phyloP scores from a whole-genome alignment of 2,329 filamentous ascomycete species.

The Penicillium sp. region DNA sequence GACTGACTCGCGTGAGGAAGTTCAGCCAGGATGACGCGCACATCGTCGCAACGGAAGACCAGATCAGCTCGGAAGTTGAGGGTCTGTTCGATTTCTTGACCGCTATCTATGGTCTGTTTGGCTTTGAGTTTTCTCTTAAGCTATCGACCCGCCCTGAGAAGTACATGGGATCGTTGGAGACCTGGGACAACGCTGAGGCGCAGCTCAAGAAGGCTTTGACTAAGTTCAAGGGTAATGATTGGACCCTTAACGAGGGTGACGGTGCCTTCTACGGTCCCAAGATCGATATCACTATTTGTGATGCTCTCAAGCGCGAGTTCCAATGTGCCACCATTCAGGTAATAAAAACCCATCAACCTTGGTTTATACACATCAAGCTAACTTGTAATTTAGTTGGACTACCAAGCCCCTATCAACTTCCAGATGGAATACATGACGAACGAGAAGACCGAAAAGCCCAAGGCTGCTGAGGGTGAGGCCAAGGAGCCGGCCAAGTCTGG shows the following conservation, averaged over 20 bases:
- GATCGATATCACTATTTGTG: conserved; percentile 94
- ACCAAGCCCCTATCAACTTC: conserved; percentile 84
- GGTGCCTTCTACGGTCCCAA: conserved; percentile 99
- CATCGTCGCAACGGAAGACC: conserved; percentile 88
- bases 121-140: conserved; percentile 91
- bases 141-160: conserved; percentile 90
- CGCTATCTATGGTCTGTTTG: conserved; percentile 78
- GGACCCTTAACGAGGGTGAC: conserved; percentile 92
- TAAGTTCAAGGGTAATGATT: conserved; percentile 73
- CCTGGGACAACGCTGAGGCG: conserved; percentile 86
- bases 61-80: conserved; percentile 74
- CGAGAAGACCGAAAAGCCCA: conserved; percentile 61
- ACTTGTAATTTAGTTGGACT: conserved; percentile 70
- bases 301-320: conserved; percentile 81
- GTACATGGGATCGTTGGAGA: conserved; percentile 81
- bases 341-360: too few species aligned
- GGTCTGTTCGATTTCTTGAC: conserved; percentile 86
- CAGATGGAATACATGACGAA: conserved; percentile 83
- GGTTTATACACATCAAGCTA: too few species aligned
- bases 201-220: conserved; percentile 80
- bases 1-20: conserved; percentile 86
- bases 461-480: conserved; percentile 44
- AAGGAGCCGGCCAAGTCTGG: conserved; percentile 31
- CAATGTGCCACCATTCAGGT: conserved; percentile 76
- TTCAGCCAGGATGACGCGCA: conserved; percentile 92